Evolutionary conservation across 768 basidiomycete species (phyloP).

Genomic region (Cystobasidiopsis lactophilus): DNA sequence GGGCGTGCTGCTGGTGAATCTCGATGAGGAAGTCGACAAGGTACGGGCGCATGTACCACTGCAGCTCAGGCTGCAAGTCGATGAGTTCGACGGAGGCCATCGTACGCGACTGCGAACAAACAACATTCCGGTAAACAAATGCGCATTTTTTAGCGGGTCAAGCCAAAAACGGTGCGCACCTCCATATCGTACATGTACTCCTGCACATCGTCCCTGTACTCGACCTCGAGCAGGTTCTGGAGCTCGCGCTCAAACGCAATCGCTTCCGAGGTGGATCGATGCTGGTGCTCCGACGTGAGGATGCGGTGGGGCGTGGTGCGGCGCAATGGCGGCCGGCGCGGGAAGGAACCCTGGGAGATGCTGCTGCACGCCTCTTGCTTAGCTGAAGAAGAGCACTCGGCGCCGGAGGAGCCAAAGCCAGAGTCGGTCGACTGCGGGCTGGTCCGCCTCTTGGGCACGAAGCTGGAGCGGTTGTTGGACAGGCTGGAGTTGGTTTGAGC

Average conservation of each 20-base stretch:
- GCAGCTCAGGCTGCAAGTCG: conserved; percentile 97
- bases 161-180: conserved; percentile 36
- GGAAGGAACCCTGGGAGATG: background rate
- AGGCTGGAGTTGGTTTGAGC: background rate
- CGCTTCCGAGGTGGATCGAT: conserved; percentile 27
- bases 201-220: conserved; percentile 80
- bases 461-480: background rate
- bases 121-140: conserved; percentile 11
- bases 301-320: background rate
- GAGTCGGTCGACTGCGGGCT: background rate
- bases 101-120: conserved; percentile 31
- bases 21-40: conserved; percentile 98
- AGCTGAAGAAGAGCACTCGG: background rate
- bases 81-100: conserved; percentile 85
- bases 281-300: background rate
- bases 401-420: background rate
- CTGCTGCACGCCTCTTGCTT: no score
- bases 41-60: conserved; percentile 98
- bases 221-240: conserved; percentile 68
- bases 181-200: conserved; percentile 96
- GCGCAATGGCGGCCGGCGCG: background rate
- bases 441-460: background rate
- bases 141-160: background rate
- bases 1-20: conserved; percentile 89
- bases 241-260: conserved; percentile 33